These are phyloP conservation scores for Kwoniella botswanensis DNA, from an alignment of 768 basidiomycete genomes.

Conservation along the genomic window DNA sequence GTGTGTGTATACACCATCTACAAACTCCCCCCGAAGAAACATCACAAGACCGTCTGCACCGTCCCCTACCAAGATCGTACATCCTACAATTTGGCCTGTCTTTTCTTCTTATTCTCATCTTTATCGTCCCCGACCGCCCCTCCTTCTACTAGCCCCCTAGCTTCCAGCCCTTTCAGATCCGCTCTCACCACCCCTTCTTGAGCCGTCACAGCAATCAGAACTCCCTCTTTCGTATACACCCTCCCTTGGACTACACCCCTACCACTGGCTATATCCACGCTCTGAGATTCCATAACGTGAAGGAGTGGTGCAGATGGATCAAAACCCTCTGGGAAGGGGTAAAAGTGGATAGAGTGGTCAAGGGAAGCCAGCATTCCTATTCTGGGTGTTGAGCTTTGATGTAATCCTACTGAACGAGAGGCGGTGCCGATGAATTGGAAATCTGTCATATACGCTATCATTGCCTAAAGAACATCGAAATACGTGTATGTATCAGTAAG, in stretches of 20 bases:
- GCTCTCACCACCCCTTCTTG: slow-evolving; percentile 59
- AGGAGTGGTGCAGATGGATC: slow-evolving; percentile 48
- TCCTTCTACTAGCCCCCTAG: slow-evolving; percentile 72
- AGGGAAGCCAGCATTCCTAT: slow-evolving; percentile 58
- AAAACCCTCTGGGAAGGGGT: slow-evolving; percentile 48
- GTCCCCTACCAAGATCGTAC: background rate
- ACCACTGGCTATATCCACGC: slow-evolving; percentile 43
- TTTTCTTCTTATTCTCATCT: slow-evolving; percentile 2
- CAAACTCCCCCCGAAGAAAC: background rate
- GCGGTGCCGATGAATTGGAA: slow-evolving; percentile 58
- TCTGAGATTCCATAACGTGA: slow-evolving; percentile 56
- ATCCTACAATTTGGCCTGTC: slow-evolving; percentile 22
- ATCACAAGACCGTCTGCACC: background rate
- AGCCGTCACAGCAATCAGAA: slow-evolving; percentile 54
- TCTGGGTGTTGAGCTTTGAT: slow-evolving; percentile 40
- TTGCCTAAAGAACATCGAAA: slow-evolving; percentile 33
- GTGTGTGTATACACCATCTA: background rate
- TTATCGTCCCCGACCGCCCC: slow-evolving; percentile 63
- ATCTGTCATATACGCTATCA: slow-evolving; percentile 58
- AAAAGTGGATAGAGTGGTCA: slow-evolving; percentile 56
- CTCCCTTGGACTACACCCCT: slow-evolving; percentile 54
- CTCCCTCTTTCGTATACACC: slow-evolving; percentile 51
- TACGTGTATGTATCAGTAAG: background rate
- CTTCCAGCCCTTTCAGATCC: slow-evolving; percentile 70
- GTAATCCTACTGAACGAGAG: slow-evolving; percentile 50